A percentile compares a stretch with the other conserved stretches of the same genome.
These are phyloP conservation scores for Hansenula lynferdii DNA, from an alignment of 1,139 yeast species.

Conservation along the genomic window DNA sequence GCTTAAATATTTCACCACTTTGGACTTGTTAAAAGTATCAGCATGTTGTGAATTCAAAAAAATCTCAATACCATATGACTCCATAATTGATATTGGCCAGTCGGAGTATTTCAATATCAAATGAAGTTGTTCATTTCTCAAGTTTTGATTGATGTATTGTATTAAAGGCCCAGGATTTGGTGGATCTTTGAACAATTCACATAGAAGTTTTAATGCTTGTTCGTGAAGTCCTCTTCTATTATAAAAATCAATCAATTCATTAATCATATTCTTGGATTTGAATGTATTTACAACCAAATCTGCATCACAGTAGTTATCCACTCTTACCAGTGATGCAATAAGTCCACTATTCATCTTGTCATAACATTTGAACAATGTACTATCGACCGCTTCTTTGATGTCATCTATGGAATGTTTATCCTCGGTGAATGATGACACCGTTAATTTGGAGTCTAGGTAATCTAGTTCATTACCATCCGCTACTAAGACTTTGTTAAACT, in stretches of 20 bases:
- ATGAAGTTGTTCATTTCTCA: constrained; percentile 45
- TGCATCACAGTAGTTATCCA: constrained; percentile 70
- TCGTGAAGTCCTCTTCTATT: constrained; percentile 57
- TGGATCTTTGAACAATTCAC: constrained; percentile 23
- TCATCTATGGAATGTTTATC: constrained; percentile 19
- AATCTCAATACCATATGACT: constrained; percentile 40
- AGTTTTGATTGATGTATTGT: constrained; percentile 53
- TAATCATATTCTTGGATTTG: constrained; percentile 44
- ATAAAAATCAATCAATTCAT: constrained; percentile 78
- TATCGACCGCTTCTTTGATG: constrained; percentile 60
- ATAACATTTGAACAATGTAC: constrained; percentile 75
- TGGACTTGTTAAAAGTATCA: constrained; percentile 48
- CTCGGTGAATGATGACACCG: constrained; percentile 19
- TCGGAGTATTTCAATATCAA: constrained; percentile 55
- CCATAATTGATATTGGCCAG: constrained; percentile 46
- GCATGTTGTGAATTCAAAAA: constrained; percentile 68
- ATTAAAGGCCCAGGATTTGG: constrained; percentile 26
- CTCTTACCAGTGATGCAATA: constrained; percentile 77
- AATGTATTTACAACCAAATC: constrained; percentile 55
- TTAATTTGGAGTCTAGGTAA: constrained; percentile 18
- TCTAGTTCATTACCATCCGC: constrained; percentile 17
- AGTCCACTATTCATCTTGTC: constrained; percentile 61
- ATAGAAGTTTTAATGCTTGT: constrained; percentile 62
- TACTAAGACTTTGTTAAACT: constrained; percentile 28
- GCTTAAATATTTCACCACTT: constrained; percentile 46